Evolutionary conservation across 192 early-diverging fungal genomes (phyloP).

Genomic region (Thoreauomyces humboldtii): DNA sequence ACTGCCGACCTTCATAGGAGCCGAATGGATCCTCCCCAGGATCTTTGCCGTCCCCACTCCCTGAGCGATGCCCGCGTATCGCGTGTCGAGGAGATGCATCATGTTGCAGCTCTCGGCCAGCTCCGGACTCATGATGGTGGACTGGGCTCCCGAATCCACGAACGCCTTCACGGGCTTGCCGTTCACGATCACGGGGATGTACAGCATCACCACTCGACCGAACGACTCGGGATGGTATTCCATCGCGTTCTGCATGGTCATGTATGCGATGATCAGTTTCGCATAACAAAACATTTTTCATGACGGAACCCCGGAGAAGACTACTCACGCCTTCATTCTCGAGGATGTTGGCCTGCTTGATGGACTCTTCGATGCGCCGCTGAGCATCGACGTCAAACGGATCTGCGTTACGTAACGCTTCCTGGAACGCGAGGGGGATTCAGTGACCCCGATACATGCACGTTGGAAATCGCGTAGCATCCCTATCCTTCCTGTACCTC

Average conservation of each 20-base stretch:
- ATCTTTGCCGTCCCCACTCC: constrained; percentile 98
- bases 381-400: constrained; percentile 92
- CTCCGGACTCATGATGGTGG: constrained; percentile 78
- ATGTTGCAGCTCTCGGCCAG: constrained; percentile 66
- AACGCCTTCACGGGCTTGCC: constrained; percentile 85
- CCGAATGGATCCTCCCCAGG: constrained; percentile 88
- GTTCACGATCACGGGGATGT: constrained; percentile 88
- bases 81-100: constrained; percentile 83
- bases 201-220: constrained; percentile 86
- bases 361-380: constrained; percentile 85
- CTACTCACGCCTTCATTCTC: constrained; percentile 65
- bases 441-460: neutral
- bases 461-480: neutral
- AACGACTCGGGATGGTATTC: constrained; percentile 95
- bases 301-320: neutral
- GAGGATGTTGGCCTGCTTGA: constrained; percentile 78
- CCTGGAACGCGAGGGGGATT: constrained; percentile 16
- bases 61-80: constrained; percentile 85
- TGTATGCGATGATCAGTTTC: too few relatives aligned
- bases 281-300: too few relatives aligned
- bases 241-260: constrained; percentile 79
- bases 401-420: constrained; percentile 65
- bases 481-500: constrained; percentile 36
- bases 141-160: constrained; percentile 96
- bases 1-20: constrained; percentile 78